These are phyloP conservation scores for Tetrahymena borealis DNA, from an alignment of 73 alveolate species.

Conservation along the genomic window DNA sequence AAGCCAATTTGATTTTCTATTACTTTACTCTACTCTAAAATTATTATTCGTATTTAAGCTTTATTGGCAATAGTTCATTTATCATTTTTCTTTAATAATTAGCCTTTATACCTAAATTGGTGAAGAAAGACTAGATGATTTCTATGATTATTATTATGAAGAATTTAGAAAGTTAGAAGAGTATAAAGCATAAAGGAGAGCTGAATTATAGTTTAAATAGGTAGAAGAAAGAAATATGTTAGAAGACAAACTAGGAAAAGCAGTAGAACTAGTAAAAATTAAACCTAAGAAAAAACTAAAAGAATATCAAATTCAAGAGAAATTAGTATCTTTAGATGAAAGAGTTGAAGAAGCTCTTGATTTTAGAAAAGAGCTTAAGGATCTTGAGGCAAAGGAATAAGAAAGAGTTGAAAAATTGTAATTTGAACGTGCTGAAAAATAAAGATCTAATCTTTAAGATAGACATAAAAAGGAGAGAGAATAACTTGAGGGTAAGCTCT, in stretches of 20 bases:
- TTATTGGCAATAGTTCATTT: no score
- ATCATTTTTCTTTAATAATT: no score
- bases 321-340: constrained; percentile 87
- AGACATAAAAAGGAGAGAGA: constrained; percentile 72
- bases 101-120: constrained; percentile 74
- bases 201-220: constrained; percentile 62
- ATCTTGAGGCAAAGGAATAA: constrained; percentile 75
- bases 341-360: constrained; percentile 95
- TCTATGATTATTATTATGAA: constrained; percentile 78
- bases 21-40: no score
- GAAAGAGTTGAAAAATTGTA: constrained; percentile 82
- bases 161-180: constrained; percentile 63
- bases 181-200: constrained; percentile 64
- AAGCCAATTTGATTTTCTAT: no score
- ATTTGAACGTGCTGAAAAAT: constrained; percentile 71
- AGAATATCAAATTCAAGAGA: constrained; percentile 80
- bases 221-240: constrained; percentile 70
- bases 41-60: no score
- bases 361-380: constrained; percentile 85
- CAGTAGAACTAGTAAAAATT: constrained; percentile 76
- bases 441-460: constrained; percentile 61
- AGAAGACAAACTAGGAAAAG: constrained; percentile 71
- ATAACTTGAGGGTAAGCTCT: constrained; percentile 75
- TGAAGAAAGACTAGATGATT: constrained; percentile 83
- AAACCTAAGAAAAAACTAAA: constrained; percentile 81